Percentiles rank a stretch among this genome's conserved stretches.
These are phyloP conservation scores for Alternaria sp. DNA, from an alignment of 2,329 filamentous ascomycete genomes.

Conservation along the genomic window DNA sequence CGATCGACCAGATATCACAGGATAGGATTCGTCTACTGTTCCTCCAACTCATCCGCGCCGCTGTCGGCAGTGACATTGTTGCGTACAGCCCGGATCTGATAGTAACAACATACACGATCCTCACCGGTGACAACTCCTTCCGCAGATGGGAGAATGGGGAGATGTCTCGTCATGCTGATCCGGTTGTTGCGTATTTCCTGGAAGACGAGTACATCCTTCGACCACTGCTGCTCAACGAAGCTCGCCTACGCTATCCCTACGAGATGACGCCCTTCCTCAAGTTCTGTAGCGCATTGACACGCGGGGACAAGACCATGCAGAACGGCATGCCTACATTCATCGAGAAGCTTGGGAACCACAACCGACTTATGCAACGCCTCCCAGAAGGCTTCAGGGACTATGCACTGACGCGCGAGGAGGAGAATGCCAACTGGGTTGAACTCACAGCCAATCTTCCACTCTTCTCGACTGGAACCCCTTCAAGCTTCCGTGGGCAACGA, in stretches of 20 bases:
- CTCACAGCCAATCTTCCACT: slow-evolving; percentile 69
- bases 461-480: slow-evolving; percentile 53
- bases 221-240: slow-evolving; percentile 67
- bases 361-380: slow-evolving; percentile 79
- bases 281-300: slow-evolving; percentile 69
- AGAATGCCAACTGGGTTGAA: slow-evolving; percentile 79
- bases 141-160: slow-evolving; percentile 40
- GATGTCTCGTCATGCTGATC: slow-evolving; percentile 28
- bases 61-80: slow-evolving; percentile 63
- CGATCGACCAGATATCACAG: slow-evolving; percentile 61
- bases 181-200: slow-evolving; percentile 60
- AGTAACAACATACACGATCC: slow-evolving; percentile 67
- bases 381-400: slow-evolving; percentile 75
- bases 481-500: slow-evolving; percentile 28
- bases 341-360: slow-evolving; percentile 70
- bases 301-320: slow-evolving; percentile 52
- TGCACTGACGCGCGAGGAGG: slow-evolving; percentile 80
- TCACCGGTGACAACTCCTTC: slow-evolving; percentile 58
- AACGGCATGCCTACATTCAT: slow-evolving; percentile 61
- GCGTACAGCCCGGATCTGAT: slow-evolving; percentile 77
- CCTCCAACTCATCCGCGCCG: slow-evolving; percentile 73
- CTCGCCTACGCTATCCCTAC: slow-evolving; percentile 81
- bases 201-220: slow-evolving; percentile 62
- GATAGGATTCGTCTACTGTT: slow-evolving; percentile 69
- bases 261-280: slow-evolving; percentile 81